Conservation (phyloP, 176 grass and related monocot species). For the Poa pratensis region DNA sequence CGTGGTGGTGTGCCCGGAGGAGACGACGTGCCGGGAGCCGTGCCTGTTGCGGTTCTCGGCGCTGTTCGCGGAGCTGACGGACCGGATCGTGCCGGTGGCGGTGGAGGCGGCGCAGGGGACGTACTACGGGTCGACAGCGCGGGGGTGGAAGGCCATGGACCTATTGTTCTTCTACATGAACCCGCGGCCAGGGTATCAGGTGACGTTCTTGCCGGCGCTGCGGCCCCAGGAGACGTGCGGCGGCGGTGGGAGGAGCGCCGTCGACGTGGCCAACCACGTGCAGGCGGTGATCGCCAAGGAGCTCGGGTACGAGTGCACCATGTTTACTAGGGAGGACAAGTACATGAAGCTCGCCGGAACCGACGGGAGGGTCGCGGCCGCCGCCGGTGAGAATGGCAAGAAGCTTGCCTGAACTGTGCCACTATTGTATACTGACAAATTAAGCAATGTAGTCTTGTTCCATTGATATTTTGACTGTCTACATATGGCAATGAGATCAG, state of each 20-base stretch:
- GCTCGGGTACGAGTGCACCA: not conserved
- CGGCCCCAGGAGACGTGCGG: not conserved
- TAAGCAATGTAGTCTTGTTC: not conserved
- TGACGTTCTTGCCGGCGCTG: constrained; percentile 1
- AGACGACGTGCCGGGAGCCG: not conserved
- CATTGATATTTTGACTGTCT: too few species aligned
- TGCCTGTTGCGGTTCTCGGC: constrained; percentile 6
- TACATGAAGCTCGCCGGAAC: constrained; percentile 16
- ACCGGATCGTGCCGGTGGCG: constrained; percentile 18
- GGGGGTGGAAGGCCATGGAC: constrained; percentile 1
- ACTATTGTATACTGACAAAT: too few species aligned
- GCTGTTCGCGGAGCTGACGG: constrained; percentile 13
- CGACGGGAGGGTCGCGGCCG: not conserved
- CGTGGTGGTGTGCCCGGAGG: not conserved
- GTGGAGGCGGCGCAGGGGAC: not conserved
- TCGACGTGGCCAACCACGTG: constrained; percentile 1
- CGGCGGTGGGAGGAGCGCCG: not conserved
- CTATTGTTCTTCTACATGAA: constrained; percentile 26
- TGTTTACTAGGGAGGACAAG: not conserved
- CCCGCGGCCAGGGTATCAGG: not conserved
- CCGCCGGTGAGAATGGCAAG: not conserved
- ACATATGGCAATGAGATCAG: constrained; percentile 40
- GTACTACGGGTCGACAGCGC: constrained; percentile 15
- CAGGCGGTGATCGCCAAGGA: constrained; percentile 4
- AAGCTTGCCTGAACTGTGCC: not conserved